Conservation (phyloP, 371 early-diverging fungal genomes). For the Rhizopus arrhizus region DNA sequence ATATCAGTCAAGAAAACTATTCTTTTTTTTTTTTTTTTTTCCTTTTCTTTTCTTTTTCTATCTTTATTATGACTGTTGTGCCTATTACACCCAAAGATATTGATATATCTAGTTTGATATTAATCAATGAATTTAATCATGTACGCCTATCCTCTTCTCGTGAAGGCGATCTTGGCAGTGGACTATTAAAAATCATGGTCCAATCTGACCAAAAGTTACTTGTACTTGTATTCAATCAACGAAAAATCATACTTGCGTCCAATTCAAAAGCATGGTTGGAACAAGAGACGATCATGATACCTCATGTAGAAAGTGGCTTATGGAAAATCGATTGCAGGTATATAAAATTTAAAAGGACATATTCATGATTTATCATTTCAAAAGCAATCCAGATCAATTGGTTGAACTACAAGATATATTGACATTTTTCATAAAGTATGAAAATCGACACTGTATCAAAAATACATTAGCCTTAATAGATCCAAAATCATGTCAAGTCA, state of each 20-base stretch:
- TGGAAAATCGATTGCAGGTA: constrained; percentile 43
- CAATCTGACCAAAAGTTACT: constrained; percentile 20
- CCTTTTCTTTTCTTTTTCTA: background rate
- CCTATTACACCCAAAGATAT: constrained; percentile 24
- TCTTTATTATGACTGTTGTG: constrained; percentile 14
- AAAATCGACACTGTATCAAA: constrained; percentile 42
- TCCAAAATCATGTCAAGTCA: constrained; percentile 39
- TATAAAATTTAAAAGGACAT: background rate
- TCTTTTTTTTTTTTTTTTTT: constrained; percentile 1
- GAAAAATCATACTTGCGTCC: constrained; percentile 30
- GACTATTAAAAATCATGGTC: constrained; percentile 27
- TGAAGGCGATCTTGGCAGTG: constrained; percentile 22
- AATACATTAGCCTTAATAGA: constrained; percentile 43
- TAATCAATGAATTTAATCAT: constrained; percentile 19
- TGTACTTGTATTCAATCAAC: constrained; percentile 19
- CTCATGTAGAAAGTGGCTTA: constrained; percentile 30
- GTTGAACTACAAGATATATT: constrained; percentile 34
- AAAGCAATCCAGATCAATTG: constrained; percentile 28
- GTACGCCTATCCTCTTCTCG: constrained; percentile 18
- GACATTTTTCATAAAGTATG: constrained; percentile 42
- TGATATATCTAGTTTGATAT: constrained; percentile 6
- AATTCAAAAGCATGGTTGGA: constrained; percentile 43
- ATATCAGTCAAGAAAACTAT: background rate
- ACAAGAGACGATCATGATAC: constrained; percentile 29
- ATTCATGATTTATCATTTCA: background rate